A percentile compares a stretch with the other conserved stretches of the same genome.
phyloP scores from a whole-genome alignment of 805 yeast genomes.

The Candida ortonii region DNA sequence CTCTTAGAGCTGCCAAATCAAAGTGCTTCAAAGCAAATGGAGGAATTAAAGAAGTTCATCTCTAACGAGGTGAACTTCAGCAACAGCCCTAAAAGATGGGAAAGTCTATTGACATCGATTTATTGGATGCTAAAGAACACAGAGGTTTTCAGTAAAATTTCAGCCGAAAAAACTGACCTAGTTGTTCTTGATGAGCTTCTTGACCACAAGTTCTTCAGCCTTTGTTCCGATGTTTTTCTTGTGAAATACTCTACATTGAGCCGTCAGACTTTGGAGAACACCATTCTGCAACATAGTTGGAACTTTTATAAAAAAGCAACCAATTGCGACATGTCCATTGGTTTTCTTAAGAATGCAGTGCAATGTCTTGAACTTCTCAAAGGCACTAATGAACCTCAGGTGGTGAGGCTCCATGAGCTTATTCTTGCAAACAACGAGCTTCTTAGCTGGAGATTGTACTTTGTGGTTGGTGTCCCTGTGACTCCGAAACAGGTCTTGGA shows the following conservation, averaged over 20 bases:
- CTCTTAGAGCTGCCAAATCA: constrained; percentile 22
- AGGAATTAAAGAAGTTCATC: constrained; percentile 26
- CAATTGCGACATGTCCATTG: constrained; percentile 28
- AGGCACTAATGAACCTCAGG: constrained; percentile 1
- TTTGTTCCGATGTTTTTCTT: constrained; percentile 17
- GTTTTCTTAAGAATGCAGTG: constrained; percentile 24
- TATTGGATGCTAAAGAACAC: constrained; percentile 29
- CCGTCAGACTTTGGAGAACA: constrained; percentile 8
- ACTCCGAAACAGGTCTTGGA: constrained; percentile 28
- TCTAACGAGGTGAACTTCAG: constrained; percentile 23
- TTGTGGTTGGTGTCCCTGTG: constrained; percentile 29
- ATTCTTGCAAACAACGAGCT: constrained; percentile 23
- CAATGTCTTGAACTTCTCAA: constrained; percentile 22
- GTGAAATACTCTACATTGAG: constrained; percentile 20
- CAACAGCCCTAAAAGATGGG: constrained; percentile 23
- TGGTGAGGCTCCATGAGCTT: constrained; percentile 13
- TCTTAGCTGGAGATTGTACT: constrained; percentile 30
- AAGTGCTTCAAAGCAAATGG: constrained; percentile 18
- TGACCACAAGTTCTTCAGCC: constrained; percentile 19
- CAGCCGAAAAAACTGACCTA: constrained; percentile 19
- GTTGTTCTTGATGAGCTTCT: constrained; percentile 24
- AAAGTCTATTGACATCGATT: constrained; percentile 25
- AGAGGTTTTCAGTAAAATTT: constrained; percentile 24
- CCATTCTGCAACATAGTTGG: constrained; percentile 25
- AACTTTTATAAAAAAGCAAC: constrained; percentile 27